Base-by-base conservation (phyloP, 2,329 filamentous ascomycete genomes). In the Lizonia empirigonia region DNA sequence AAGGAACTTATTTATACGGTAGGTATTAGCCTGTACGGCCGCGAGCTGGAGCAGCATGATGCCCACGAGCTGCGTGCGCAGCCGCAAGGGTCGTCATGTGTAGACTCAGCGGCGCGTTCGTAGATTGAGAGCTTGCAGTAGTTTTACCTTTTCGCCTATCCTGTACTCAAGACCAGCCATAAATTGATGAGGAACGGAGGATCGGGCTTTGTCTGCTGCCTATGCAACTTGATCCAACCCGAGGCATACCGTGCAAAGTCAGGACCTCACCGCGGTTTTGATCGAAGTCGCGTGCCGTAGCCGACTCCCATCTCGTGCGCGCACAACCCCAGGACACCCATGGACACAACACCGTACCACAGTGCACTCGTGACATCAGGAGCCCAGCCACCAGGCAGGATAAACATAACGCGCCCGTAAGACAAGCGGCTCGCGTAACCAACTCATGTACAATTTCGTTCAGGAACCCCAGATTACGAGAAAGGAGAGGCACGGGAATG, bases 261-360 rank as follows among this genome's bases (percentile, higher is more conserved):
- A 26, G n/a, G n/a, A n/a, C n/a, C n/a, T n/a, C 7, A 22, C 8
- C 34, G 19, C 15, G 26, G 9, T 16, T 15, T 4, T 13, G 15
- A 38, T 23, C 40, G 48, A 40, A 40, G 27, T 45, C 23, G 48
- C 48, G 41, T 51, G 48, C 48, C 48, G 30, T 10, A 30, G 35
- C 16, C 40, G 40, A 35, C 36, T 36, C 48, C 19, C 2, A 20
- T 29, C 23, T 24, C 19, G 26, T 27, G 8, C 12, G 5, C 26
- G 6, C 16, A 16, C 12, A 44, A 8, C 12, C 18, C 35, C 13
- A 37, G 37, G 32, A 49, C 19, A 35, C 0, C 24, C n/a, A n/a
- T n/a, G n/a, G 15, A 34, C 8, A 23, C 33, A 18, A 8, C 30
- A 44, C 32, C 20, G 27, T 39, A 33, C 19, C 18, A 41, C 41